Evolutionary conservation across 192 early-diverging fungal species (phyloP), one percentile per base, ranked within the genome.

Genomic region (Gigaspora rosea): DNA sequence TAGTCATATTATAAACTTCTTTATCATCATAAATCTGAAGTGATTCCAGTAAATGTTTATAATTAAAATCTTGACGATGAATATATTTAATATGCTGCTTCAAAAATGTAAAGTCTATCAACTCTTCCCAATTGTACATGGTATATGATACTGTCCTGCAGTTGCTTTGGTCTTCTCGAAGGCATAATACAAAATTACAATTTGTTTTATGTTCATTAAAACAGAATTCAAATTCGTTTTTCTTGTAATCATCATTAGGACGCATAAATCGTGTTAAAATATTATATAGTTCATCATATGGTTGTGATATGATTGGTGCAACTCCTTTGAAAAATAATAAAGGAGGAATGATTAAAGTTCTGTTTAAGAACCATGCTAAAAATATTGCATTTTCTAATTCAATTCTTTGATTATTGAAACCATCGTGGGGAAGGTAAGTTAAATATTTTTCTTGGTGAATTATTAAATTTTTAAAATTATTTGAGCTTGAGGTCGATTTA

Each of bases 321-420:
- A 74, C 62, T 13, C 36, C 32, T 15, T n/a, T 64, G 27, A 82
- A 82, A 54, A 83, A 52, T 7, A 83, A 59, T 18, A 81, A 65
- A 2, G 84, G 82, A 0, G 86, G 84, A 7, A 87, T 50, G 20
- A 87, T 80, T 32, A 87, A 57, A 6, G 86, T 87, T 62, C 86
- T 52, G 47, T 85, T 85, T 12, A 82, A 59, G 32, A 68, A 67
- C 32, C 27, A 27, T 27, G 27, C 27, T 27, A 27, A 27, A 27
- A 27, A 27, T 27, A 27, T 27, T 27, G 27, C 75, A 72, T 6
- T 85, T 27, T 80, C 72, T 10, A 84, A 62, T 13, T 78, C 71
- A 10, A 84, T 87, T 13, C 86, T 81, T 65, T 87, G 86, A 73
- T 87, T 87, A 35, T 85, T 82, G 51, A 85, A 83, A 0, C 86